phyloP scores from a whole-genome alignment of 208 protist species.

The Herpetomonas samuelpessoai region DNA sequence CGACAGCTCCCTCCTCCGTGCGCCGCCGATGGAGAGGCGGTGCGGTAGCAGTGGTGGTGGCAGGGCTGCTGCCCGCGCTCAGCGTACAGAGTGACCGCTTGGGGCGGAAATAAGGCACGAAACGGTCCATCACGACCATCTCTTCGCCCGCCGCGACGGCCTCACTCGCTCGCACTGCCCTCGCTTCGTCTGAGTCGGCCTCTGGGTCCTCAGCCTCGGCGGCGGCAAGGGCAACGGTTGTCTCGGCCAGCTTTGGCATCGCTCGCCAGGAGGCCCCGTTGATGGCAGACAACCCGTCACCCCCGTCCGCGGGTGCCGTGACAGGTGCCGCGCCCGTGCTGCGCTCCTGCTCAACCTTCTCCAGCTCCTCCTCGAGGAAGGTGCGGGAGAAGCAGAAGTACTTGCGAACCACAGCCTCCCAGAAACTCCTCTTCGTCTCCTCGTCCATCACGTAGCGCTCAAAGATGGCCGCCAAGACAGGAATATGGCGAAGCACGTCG shows the following conservation, averaged over 20 bases:
- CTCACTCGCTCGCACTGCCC: not conserved
- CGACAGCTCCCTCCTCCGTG: not conserved
- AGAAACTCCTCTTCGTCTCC: constrained; percentile 61
- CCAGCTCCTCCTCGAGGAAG: constrained; percentile 76
- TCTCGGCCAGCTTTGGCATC: constrained; percentile 35
- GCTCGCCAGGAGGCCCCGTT: constrained; percentile 53
- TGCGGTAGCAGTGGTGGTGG: not conserved
- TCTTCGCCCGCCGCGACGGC: no score
- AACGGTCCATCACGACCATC: not conserved
- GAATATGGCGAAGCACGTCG: constrained; percentile 79
- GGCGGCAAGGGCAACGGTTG: not conserved
- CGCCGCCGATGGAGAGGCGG: constrained; percentile 4
- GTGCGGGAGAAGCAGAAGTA: constrained; percentile 87
- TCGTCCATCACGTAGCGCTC: constrained; percentile 46
- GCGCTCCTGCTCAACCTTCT: constrained; percentile 23
- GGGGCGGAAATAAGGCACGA: not conserved
- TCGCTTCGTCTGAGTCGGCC: not conserved
- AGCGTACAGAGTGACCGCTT: not conserved
- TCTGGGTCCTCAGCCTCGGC: constrained; percentile 2
- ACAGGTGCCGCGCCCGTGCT: not conserved
- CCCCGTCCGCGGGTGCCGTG: not conserved
- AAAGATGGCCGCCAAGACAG: constrained; percentile 69
- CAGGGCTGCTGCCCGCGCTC: not conserved
- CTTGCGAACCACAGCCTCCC: constrained; percentile 79
- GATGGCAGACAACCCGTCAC: constrained; percentile 27